A percentile compares a stretch with the other conserved stretches of the same genome.
Conservation (phyloP, 306 rosid genomes). For the Vachellia pachyceras region DNA sequence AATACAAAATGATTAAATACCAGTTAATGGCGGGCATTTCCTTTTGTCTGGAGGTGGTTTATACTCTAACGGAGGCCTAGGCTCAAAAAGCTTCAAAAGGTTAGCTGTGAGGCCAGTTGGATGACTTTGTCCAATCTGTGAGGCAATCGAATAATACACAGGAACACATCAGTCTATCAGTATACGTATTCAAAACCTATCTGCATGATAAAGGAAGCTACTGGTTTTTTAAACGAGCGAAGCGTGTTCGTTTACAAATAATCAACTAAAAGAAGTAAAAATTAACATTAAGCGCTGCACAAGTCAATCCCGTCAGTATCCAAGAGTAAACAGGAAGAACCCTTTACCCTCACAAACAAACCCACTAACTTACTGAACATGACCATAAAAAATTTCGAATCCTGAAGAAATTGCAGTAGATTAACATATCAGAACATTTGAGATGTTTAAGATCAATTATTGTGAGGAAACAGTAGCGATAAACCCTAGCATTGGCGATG, state of each 20-base stretch:
- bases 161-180: not conserved
- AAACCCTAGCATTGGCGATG: slow-evolving; percentile 45
- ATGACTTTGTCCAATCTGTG: slow-evolving; percentile 98
- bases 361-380: not conserved
- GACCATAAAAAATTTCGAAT: not conserved
- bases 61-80: slow-evolving; percentile 91
- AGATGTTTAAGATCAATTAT: not conserved
- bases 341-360: not conserved
- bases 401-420: not conserved
- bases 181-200: not conserved
- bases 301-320: not conserved
- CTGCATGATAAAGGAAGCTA: not conserved
- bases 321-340: not conserved
- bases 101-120: slow-evolving; percentile 95
- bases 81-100: slow-evolving; percentile 94
- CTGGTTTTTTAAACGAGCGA: not conserved
- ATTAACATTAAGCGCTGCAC: not conserved
- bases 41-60: slow-evolving; percentile 98
- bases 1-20: slow-evolving; percentile 38
- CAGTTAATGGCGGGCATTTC: slow-evolving; percentile 89
- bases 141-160: slow-evolving; percentile 19
- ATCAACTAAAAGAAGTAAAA: not conserved
- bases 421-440: not conserved
- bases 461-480: not conserved
- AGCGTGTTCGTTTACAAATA: not conserved